Evolutionary conservation across 2,329 filamentous ascomycete genomes (phyloP).

Genomic region (Venturia nashicola): DNA sequence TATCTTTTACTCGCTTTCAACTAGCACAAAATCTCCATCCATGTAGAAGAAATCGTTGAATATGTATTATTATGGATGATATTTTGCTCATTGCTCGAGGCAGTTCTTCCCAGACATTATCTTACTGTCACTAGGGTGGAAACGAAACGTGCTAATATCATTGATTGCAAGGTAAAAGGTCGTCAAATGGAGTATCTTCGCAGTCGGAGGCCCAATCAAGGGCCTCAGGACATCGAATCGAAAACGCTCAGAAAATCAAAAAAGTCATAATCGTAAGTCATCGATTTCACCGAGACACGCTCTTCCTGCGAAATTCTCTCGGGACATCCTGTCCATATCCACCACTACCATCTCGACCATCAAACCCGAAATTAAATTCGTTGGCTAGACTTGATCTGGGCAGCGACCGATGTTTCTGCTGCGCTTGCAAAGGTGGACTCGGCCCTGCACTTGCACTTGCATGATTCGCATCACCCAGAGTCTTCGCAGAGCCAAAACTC

Average conservation of each 20-base stretch:
- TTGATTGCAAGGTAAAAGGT: background rate
- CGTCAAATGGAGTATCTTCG: background rate
- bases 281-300: background rate
- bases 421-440: background rate
- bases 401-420: background rate
- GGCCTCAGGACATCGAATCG: background rate
- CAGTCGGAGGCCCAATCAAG: background rate
- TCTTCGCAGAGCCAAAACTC: background rate
- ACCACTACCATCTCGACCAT: background rate
- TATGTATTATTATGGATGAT: no score
- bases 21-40: no score
- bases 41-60: background rate
- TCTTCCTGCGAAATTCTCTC: background rate
- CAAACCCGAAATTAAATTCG: background rate
- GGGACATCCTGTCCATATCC: background rate
- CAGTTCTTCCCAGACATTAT: no score
- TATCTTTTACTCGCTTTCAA: background rate
- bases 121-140: no score
- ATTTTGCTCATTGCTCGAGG: no score
- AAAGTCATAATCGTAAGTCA: background rate
- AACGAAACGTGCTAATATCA: no score
- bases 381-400: background rate
- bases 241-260: background rate
- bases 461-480: background rate
- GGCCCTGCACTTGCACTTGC: background rate